Evolutionary conservation across 208 protist species (phyloP).

Genomic region (Leptomonas pyrrhocoris): DNA sequence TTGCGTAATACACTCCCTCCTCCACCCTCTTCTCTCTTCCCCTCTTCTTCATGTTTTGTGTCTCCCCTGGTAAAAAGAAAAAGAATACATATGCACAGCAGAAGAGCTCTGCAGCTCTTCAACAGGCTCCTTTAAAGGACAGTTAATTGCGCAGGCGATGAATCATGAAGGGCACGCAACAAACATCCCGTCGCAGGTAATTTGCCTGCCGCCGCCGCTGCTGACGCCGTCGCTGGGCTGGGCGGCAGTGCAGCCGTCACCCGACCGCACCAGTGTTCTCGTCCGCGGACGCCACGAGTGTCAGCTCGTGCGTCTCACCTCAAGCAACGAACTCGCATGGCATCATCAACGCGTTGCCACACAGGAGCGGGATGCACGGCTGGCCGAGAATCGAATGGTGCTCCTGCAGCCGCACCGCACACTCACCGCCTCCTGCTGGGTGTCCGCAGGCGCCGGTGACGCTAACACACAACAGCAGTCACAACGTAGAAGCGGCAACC

Average conservation of each 20-base stretch:
- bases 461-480: background rate
- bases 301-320: conserved; percentile 17
- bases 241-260: conserved; percentile 27
- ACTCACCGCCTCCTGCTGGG: conserved; percentile 42
- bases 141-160: background rate
- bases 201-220: conserved; percentile 19
- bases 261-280: conserved; percentile 29
- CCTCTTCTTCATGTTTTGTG: background rate
- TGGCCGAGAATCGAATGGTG: background rate
- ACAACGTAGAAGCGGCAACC: background rate
- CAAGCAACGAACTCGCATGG: background rate
- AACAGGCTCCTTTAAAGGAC: background rate
- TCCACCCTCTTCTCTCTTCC: background rate
- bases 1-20: background rate
- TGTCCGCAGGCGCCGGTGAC: conserved; percentile 12
- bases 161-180: background rate
- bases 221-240: conserved; percentile 5
- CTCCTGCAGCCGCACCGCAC: conserved; percentile 35
- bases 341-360: background rate
- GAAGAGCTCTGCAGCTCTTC: too few relatives aligned
- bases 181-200: conserved; percentile 20
- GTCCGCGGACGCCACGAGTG: conserved; percentile 30
- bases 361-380: background rate
- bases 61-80: too few relatives aligned
- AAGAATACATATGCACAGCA: too few relatives aligned